A percentile compares a stretch with the other conserved stretches of the same genome.
Conservation (phyloP, 805 yeast species). For the Yamadazyma laniorum region DNA sequence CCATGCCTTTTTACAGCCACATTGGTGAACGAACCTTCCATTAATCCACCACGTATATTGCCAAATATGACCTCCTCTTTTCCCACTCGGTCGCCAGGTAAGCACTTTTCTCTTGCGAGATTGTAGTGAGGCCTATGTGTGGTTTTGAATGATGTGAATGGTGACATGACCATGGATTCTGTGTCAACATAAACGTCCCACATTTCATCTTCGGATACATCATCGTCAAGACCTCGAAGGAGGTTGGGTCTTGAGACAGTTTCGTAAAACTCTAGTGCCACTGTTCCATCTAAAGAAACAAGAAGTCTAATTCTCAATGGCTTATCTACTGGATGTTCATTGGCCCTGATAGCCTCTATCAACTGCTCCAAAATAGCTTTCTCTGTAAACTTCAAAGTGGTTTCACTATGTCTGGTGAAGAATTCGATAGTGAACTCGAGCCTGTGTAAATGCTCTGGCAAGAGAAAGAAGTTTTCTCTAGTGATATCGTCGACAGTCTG, state of each 20-base stretch:
- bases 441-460: slow-evolving; percentile 63
- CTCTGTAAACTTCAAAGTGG: slow-evolving; percentile 33
- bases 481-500: slow-evolving; percentile 22
- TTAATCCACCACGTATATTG: slow-evolving; percentile 55
- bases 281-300: slow-evolving; percentile 26
- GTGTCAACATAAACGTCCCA: slow-evolving; percentile 69
- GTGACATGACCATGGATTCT: slow-evolving; percentile 53
- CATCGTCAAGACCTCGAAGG: slow-evolving; percentile 25
- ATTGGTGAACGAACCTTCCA: slow-evolving; percentile 84
- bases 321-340: slow-evolving; percentile 19
- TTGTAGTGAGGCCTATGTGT: slow-evolving; percentile 66
- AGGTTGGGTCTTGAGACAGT: slow-evolving; percentile 25
- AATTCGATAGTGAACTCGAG: slow-evolving; percentile 51
- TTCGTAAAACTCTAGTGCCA: slow-evolving; percentile 32
- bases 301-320: slow-evolving; percentile 37
- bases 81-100: slow-evolving; percentile 37
- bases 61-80: slow-evolving; percentile 67
- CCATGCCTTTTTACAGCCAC: slow-evolving; percentile 56
- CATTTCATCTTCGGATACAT: slow-evolving; percentile 11
- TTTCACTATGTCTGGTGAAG: slow-evolving; percentile 32
- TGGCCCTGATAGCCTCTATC: slow-evolving; percentile 23
- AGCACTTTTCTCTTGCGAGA: slow-evolving; percentile 53
- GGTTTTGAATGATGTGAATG: slow-evolving; percentile 83
- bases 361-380: slow-evolving; percentile 33
- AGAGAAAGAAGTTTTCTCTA: slow-evolving; percentile 51